Evolutionary conservation across 163 green algal genomes (phyloP).

Genomic region (Scenedesmus sp.): DNA sequence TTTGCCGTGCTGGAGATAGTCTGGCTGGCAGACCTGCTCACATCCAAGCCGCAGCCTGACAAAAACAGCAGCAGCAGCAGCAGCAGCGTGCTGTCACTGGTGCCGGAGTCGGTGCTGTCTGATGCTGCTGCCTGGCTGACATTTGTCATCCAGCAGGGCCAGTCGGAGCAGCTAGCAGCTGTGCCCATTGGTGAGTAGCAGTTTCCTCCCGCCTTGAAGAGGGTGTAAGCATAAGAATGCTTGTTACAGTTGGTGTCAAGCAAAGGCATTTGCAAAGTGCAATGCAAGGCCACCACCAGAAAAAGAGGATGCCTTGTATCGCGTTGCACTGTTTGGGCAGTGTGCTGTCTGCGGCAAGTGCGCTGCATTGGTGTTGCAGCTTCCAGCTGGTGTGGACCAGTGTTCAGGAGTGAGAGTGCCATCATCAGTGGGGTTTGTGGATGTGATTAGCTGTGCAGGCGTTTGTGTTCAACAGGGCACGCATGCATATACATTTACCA

Average conservation of each 20-base stretch:
- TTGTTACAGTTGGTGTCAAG: no score
- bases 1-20: conserved; percentile 43
- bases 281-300: no score
- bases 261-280: no score
- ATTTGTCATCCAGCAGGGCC: conserved; percentile 53
- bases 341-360: no score
- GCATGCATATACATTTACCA: no score
- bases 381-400: not conserved
- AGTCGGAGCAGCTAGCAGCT: conserved; percentile 42
- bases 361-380: not conserved
- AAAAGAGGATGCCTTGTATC: not conserved
- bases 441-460: no score
- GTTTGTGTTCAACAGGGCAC: no score
- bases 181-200: not conserved
- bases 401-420: no score
- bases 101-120: conserved; percentile 66
- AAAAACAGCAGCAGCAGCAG: conserved; percentile 29
- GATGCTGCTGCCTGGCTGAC: conserved; percentile 67
- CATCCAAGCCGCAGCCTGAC: not conserved
- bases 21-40: conserved; percentile 45
- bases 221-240: no score
- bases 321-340: not conserved
- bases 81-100: conserved; percentile 49
- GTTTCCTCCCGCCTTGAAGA: not conserved
- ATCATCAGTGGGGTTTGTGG: no score